Evolutionary conservation across 352 stramenopile genomes (phyloP), one percentile per base, ranked within the genome.

Genomic region (Pythium dissimile): DNA sequence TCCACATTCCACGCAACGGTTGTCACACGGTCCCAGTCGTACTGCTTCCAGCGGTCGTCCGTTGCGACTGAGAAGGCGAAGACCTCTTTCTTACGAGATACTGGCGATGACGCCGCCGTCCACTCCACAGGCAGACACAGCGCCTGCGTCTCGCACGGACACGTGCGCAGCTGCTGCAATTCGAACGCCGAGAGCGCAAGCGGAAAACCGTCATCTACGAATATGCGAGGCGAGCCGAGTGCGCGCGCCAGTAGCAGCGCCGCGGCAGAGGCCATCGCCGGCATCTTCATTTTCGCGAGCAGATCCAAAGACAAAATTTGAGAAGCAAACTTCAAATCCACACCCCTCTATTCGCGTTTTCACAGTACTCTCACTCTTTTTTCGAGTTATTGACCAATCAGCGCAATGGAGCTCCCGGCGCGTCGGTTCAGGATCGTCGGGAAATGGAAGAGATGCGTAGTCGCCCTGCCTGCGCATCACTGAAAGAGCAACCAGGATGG

Each of bases 1-100:
- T 94, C 77, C 31, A 84, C 67, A 26, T 94, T 92, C 84, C 84
- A 94, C 27, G 84, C 84, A 26, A 94, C 74, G 0, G 84, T 94
- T 16, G 84, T 94, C 24, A 92, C 61, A 68, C 73, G 62, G 1
- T 88, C 72, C 78, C 78, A 94, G 62, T 94, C 84, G 60, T 94
- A 94, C 51, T 72, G 71, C 41, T 80, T 83, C 84, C 84, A 94
- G 3, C 74, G 75, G 43, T 89, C 71, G 18, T 78, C 65, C 0
- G 53, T 76, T 7, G 74, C 59, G 11, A 86, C 72, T 1, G 84
- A 94, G 61, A 94, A 94, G 44, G 78, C 81, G 51, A 91, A 94
- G 3, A 94, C 70, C 58, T 94, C 80, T 15, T 78, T 77, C 42
- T 73, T 73, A 2, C 23, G 30, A 15, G n/a, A 23, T 23, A 16